Evolutionary conservation across 1,284 basidiomycete genomes (phyloP).

Genomic region (Neolentinus lepideus): DNA sequence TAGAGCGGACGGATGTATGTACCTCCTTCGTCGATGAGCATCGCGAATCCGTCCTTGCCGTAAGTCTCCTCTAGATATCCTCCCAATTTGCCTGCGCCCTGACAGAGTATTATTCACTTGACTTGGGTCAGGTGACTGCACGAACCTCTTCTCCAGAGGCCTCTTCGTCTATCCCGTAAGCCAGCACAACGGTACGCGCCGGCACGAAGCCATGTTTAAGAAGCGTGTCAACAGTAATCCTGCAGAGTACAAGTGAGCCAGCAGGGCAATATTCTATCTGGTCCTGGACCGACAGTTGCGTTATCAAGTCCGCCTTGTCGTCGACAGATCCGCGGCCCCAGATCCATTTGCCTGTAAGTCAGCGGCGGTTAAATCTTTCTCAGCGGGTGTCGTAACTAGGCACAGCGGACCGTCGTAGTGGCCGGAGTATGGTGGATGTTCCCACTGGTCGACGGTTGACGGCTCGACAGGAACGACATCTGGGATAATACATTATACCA

Average conservation of each 20-base stretch:
- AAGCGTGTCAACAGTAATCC: constrained; percentile 47
- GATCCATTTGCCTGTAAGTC: constrained; percentile 30
- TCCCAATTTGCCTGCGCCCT: constrained; percentile 50
- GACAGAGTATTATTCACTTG: constrained; percentile 5
- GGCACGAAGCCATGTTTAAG: constrained; percentile 48
- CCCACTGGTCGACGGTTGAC: constrained; percentile 47
- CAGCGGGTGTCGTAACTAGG: constrained; percentile 3
- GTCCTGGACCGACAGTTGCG: constrained; percentile 27
- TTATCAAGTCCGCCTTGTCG: constrained; percentile 54
- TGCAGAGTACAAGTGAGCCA: constrained; percentile 1
- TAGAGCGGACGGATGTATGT: constrained; percentile 11
- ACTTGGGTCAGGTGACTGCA: not conserved
- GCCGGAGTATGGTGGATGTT: constrained; percentile 57
- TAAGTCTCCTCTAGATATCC: constrained; percentile 43
- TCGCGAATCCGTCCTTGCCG: constrained; percentile 50
- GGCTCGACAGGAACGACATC: constrained; percentile 67
- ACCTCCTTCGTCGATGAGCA: constrained; percentile 58
- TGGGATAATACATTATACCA: constrained; percentile 10
- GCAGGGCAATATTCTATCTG: not conserved
- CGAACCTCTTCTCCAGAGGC: constrained; percentile 41
- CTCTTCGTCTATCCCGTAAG: constrained; percentile 77
- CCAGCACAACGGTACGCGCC: constrained; percentile 52
- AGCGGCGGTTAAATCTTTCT: not conserved
- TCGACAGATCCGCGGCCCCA: constrained; percentile 58
- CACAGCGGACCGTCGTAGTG: constrained; percentile 45